Percentiles rank a stretch among this genome's conserved stretches.
Evolutionary conservation across 108 stramenopile species (phyloP).

Genomic region (Skeletonema grethae): DNA sequence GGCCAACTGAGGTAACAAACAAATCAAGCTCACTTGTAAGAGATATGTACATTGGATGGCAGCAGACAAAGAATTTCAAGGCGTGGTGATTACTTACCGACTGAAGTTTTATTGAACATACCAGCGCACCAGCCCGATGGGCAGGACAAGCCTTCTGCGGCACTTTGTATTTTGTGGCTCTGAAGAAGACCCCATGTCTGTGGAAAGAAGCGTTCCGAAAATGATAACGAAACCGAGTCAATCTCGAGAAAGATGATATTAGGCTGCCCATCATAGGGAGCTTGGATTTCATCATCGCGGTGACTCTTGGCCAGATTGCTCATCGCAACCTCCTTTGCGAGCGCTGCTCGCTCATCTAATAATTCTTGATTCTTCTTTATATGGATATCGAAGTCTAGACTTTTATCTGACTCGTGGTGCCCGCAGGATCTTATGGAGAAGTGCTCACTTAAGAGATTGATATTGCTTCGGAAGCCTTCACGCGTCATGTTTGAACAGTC

Average conservation of each 20-base stretch:
- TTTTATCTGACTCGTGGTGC: conserved; percentile 14
- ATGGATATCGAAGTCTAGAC: conserved; percentile 36
- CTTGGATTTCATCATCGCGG: conserved; percentile 10
- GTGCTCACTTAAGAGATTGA: not conserved
- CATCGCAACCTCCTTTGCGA: not conserved
- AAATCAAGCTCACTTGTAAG: not conserved
- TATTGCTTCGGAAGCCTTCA: conserved; percentile 2
- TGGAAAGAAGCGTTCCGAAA: conserved; percentile 57
- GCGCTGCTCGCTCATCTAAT: not conserved
- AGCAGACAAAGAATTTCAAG: too few species aligned
- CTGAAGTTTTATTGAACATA: conserved; percentile 35
- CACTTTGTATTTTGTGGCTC: conserved; percentile 21
- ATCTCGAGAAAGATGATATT: conserved; percentile 59
- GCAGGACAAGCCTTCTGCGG: conserved; percentile 4
- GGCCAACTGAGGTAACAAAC: conserved; percentile 17
- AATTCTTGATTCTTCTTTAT: conserved; percentile 16
- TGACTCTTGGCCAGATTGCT: not conserved
- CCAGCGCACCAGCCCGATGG: conserved; percentile 39
- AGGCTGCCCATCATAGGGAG: conserved; percentile 5
- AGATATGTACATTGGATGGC: too few species aligned
- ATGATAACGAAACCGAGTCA: conserved; percentile 52
- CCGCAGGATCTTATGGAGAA: conserved; percentile 11
- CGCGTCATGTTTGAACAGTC: conserved; percentile 13
- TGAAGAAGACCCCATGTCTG: conserved; percentile 37
- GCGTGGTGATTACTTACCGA: not conserved